phyloP scores from a whole-genome alignment of 78 protist species.

The Pigoraptor vietnamica region DNA sequence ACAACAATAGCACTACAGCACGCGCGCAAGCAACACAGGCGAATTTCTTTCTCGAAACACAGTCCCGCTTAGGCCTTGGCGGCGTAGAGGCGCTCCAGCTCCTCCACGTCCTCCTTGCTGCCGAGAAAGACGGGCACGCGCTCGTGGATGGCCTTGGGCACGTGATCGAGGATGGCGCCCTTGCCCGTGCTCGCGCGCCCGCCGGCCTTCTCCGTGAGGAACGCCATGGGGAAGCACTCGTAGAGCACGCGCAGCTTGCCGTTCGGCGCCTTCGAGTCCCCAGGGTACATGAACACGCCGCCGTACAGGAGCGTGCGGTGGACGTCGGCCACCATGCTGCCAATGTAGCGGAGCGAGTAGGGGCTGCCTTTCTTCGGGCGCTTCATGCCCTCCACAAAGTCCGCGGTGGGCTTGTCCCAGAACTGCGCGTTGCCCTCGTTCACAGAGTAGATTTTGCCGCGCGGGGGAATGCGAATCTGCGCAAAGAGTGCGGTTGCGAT shows the following conservation, averaged over 20 bases:
- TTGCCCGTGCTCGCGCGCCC: constrained; percentile 23
- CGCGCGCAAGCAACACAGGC: no score
- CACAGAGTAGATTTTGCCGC: constrained; percentile 73
- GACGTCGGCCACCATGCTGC: constrained; percentile 93
- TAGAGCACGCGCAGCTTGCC: constrained; percentile 81
- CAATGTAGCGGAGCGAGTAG: constrained; percentile 81
- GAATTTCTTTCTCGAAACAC: no score
- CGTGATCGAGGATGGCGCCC: constrained; percentile 16
- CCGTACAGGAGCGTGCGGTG: constrained; percentile 94
- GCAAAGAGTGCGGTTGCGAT: no score
- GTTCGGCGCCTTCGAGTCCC: constrained; percentile 48
- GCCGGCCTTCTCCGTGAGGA: constrained; percentile 26
- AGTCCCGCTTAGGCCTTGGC: neutral
- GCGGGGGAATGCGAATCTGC: constrained; percentile 10
- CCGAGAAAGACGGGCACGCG: constrained; percentile 51
- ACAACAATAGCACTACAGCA: no score
- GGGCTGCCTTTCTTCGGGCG: neutral
- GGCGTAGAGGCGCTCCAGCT: neutral
- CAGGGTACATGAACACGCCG: constrained; percentile 93
- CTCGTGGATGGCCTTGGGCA: constrained; percentile 49
- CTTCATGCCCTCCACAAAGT: constrained; percentile 22
- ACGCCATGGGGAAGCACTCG: constrained; percentile 76
- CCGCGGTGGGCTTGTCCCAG: constrained; percentile 55
- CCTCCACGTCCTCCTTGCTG: constrained; percentile 28
- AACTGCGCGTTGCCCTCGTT: constrained; percentile 82